These are phyloP conservation scores for Picea sitchensis DNA, from an alignment of 75 land plant genomes.

Conservation along the genomic window DNA sequence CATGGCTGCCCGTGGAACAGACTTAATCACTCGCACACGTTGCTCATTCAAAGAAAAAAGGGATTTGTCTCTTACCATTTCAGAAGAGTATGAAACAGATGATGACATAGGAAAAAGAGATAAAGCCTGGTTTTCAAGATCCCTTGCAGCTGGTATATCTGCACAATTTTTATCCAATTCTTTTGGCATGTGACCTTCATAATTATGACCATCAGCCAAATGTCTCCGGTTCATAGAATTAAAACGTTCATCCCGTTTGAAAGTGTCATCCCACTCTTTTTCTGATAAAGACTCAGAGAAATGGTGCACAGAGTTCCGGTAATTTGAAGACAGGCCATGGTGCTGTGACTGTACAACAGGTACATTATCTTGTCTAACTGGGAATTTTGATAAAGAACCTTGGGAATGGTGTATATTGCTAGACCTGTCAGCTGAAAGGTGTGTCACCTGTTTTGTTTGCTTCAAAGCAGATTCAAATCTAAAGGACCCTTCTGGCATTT, in stretches of 20 bases:
- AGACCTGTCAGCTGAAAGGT: slow-evolving; percentile 1
- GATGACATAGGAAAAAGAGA: slow-evolving; percentile 10
- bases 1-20: slow-evolving; percentile 28
- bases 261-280: not conserved
- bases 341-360: not conserved
- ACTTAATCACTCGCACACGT: slow-evolving; percentile 27
- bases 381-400: not conserved
- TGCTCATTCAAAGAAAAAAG: not conserved
- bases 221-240: not conserved
- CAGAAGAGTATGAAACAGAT: not conserved
- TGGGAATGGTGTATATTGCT: not conserved
- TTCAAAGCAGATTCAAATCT: slow-evolving; percentile 5
- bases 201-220: not conserved
- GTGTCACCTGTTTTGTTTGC: not conserved
- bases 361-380: slow-evolving; percentile 5
- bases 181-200: not conserved
- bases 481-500: not conserved
- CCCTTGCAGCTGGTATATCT: not conserved
- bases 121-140: slow-evolving; percentile 7
- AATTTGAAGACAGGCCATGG: not conserved
- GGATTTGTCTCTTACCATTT: slow-evolving; percentile 3
- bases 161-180: not conserved
- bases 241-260: not conserved
- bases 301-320: not conserved
- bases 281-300: not conserved